Evolutionary conservation across 208 protist species (phyloP).

Genomic region (Leishmania arabica): DNA sequence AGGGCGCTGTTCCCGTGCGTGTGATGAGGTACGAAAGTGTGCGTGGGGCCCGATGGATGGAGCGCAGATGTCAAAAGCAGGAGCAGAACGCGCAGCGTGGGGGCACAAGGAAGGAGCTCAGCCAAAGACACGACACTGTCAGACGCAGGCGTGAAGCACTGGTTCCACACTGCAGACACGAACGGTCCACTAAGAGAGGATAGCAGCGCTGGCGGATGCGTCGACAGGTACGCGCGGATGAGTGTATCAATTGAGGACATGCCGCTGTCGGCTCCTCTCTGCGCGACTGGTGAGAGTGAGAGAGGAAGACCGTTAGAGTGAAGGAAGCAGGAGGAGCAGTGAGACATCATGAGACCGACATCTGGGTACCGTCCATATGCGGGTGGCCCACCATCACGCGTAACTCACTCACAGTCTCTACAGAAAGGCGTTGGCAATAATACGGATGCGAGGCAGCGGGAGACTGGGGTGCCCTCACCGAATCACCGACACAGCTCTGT

Average conservation of each 20-base stretch:
- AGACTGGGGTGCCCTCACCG: background rate
- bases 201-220: background rate
- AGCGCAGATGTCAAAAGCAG: too few species aligned
- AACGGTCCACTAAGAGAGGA: background rate
- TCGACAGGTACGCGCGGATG: background rate
- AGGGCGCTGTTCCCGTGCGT: background rate
- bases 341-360: background rate
- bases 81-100: background rate
- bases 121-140: background rate
- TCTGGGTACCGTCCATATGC: background rate
- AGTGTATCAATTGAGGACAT: background rate
- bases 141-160: background rate
- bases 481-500: background rate
- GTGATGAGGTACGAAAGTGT: too few species aligned
- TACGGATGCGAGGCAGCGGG: background rate
- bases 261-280: background rate
- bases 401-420: background rate
- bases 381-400: background rate
- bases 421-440: background rate
- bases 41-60: too few species aligned
- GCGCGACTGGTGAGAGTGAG: background rate
- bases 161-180: background rate
- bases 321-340: background rate
- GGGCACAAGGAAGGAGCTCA: background rate
- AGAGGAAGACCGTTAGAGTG: background rate